Evolutionary conservation across 805 yeast species (phyloP), one percentile per base, ranked within the genome.

Genomic region (Barnettozyma sp.): DNA sequence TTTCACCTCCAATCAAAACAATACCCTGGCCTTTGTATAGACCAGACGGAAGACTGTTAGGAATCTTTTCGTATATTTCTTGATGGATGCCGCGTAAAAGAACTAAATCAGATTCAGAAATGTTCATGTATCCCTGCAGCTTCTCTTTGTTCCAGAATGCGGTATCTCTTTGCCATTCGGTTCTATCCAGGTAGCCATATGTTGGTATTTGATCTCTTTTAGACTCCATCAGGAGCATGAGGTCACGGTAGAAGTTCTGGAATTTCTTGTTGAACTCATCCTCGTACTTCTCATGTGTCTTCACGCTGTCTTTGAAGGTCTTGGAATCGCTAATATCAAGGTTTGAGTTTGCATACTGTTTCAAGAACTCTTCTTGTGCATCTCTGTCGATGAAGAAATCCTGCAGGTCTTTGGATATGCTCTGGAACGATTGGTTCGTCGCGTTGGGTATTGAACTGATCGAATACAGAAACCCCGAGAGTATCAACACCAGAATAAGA

Each of bases 1-100:
- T 63, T 2, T 74, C 79, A 18, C 82, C 82, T 6, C 79, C 82
- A 22, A 49, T 49, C 20, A 47, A 21, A 1, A 49, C 54, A 13
- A 49, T 45, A 29, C 54, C 54, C 2, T 35, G 22, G 1, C 49
- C 52, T 18, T 39, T 38, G 26, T 39, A 39, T 12, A 39, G 29
- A 20, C 22, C 14, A 13, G 34, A 19, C 10, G 42, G 42, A 28
- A 39, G 28, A 6, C 25, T 12, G 4, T 22, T 8, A n/a, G 42
- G 38, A 15, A 39, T 29, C 9, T 30, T 17, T 12, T 40, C 32
- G 22, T 33, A 36, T 5, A 36, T 29, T 10, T 33, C 33, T 20
- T 33, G 23, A 20, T 40, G 43, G 18, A 26, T 26, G 6, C 18
- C 25, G n/a, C 24, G 31, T 12, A 35, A 28, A 2, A 26, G 24